Percentiles rank a stretch among this genome's conserved stretches.
These are phyloP conservation scores for Puccinellia tenuiflora DNA, from an alignment of 176 grass and related monocot species.

Conservation along the genomic window DNA sequence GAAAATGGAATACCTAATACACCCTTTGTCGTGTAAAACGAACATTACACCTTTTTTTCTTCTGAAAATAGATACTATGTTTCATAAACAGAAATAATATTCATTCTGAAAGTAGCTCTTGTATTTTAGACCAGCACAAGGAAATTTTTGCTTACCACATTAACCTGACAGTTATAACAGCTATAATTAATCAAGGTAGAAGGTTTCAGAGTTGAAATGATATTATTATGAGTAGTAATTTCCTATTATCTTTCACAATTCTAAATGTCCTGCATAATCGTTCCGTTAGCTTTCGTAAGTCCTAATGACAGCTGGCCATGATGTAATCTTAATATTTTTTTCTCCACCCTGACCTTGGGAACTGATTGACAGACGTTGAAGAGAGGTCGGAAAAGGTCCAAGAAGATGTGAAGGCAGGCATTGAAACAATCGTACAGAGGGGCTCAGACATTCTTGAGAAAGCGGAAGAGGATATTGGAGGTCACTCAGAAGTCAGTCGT, in stretches of 20 bases:
- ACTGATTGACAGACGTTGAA: conserved; percentile 19
- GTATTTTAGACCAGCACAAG: neutral
- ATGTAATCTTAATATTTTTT: conserved; percentile 14
- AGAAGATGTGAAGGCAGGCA: conserved; percentile 29
- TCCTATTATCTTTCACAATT: neutral
- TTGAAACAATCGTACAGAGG: conserved; percentile 27
- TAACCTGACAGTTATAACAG: neutral
- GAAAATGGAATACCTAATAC: conserved; percentile 7
- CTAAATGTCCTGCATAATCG: conserved; percentile 18
- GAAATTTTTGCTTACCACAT: neutral
- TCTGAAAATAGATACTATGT: neutral
- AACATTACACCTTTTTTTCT: neutral
- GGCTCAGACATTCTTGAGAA: conserved; percentile 31
- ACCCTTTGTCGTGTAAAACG: neutral
- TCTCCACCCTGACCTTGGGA: conserved; percentile 1
- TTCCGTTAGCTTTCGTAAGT: neutral
- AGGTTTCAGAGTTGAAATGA: conserved; percentile 10
- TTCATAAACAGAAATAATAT: neutral
- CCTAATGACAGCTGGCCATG: neutral
- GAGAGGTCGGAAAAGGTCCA: conserved; percentile 21
- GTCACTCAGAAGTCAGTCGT: conserved; percentile 11
- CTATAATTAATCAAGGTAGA: neutral
- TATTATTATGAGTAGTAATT: neutral
- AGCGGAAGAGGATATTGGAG: conserved; percentile 30
- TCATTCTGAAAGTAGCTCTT: neutral